A percentile compares a stretch with the other conserved stretches of the same genome.
Conservation (phyloP, 1,139 yeast species). For the Lodderomyces beijingensis region DNA sequence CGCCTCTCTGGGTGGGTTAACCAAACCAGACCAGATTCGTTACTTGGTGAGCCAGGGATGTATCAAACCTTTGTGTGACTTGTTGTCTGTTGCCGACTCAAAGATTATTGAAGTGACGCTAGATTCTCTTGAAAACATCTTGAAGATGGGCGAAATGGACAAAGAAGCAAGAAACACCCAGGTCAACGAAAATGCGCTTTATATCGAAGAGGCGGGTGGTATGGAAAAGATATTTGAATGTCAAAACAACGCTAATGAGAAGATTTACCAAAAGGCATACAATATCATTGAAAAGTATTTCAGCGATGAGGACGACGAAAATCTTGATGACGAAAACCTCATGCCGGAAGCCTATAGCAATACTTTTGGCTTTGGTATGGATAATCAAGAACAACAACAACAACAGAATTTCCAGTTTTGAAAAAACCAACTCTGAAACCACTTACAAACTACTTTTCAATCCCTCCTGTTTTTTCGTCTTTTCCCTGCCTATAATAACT, state of each 20-base stretch:
- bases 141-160: slow-evolving; percentile 91
- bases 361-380: slow-evolving; percentile 82
- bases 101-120: slow-evolving; percentile 91
- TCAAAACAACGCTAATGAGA: slow-evolving; percentile 87
- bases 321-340: slow-evolving; percentile 70
- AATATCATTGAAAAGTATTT: slow-evolving; percentile 87
- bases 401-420: slow-evolving; percentile 51
- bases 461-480: neutral
- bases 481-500: too few relatives aligned
- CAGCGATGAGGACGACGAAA: slow-evolving; percentile 78
- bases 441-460: too few relatives aligned
- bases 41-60: slow-evolving; percentile 93
- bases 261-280: slow-evolving; percentile 88
- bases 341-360: slow-evolving; percentile 84
- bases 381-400: slow-evolving; percentile 40
- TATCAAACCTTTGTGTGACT: slow-evolving; percentile 94
- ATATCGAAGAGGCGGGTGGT: slow-evolving; percentile 97
- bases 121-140: slow-evolving; percentile 90
- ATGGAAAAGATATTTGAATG: slow-evolving; percentile 94
- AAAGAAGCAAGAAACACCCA: slow-evolving; percentile 68
- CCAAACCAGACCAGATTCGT: slow-evolving; percentile 89
- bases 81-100: slow-evolving; percentile 81
- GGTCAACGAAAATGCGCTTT: slow-evolving; percentile 83
- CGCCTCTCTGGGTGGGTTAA: slow-evolving; percentile 93
- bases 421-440: slow-evolving; percentile 3